Percentiles rank a stretch among this genome's conserved stretches.
Conservation (phyloP, 2,329 filamentous ascomycete genomes). For the Fusarium avenaceum region DNA sequence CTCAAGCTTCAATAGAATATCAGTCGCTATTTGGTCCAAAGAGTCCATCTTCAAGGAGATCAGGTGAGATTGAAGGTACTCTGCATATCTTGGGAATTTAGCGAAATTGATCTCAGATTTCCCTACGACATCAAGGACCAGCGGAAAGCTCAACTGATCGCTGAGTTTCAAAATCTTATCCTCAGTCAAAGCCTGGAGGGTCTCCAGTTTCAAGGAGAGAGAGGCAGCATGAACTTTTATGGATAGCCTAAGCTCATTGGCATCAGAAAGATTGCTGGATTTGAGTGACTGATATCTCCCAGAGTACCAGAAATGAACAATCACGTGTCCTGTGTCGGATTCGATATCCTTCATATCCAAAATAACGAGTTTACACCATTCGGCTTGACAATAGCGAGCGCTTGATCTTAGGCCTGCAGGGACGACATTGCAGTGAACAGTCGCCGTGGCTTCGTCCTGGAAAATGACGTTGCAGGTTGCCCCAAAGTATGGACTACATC, state of each 20-base stretch:
- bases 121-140: not conserved
- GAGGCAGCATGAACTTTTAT: not conserved
- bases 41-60: not conserved
- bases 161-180: not conserved
- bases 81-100: not conserved
- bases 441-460: not conserved
- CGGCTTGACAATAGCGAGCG: too few species aligned
- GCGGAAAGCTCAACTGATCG: not conserved
- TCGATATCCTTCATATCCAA: not conserved
- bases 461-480: not conserved
- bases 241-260: not conserved
- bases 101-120: not conserved
- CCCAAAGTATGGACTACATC: not conserved
- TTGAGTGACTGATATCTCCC: conserved; percentile 9
- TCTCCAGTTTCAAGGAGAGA: not conserved
- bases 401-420: not conserved
- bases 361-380: not conserved
- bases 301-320: conserved; percentile 16
- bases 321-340: not conserved
- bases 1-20: not conserved
- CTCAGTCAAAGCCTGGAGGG: not conserved
- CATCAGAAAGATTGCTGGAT: not conserved
- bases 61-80: not conserved
- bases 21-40: not conserved
- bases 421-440: not conserved